phyloP scores from a whole-genome alignment of 805 yeast species.

The Metschnikowia orientalis region DNA sequence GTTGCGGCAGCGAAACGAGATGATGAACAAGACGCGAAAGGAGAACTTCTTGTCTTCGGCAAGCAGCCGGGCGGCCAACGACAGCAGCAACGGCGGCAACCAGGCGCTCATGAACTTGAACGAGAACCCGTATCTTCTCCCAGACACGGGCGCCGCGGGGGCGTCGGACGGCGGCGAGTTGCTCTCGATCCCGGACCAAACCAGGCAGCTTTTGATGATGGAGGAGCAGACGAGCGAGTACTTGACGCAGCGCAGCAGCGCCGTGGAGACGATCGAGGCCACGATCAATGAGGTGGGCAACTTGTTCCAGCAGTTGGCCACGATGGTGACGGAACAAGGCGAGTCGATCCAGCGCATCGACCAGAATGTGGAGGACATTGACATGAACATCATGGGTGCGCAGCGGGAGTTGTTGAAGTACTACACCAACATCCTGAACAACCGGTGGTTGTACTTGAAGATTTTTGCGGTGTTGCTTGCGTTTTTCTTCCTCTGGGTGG shows the following conservation, averaged over 20 bases:
- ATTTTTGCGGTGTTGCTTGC: conserved; percentile 82
- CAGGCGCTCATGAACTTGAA: conserved; percentile 21
- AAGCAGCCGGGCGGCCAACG: conserved; percentile 25
- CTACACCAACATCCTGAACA: conserved; percentile 80
- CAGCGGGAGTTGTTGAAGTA: conserved; percentile 90
- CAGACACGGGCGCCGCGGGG: conserved; percentile 15
- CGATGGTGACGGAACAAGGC: conserved; percentile 97
- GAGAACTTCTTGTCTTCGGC: conserved; percentile 71
- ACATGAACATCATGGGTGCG: conserved; percentile 86
- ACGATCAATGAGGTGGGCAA: conserved; percentile 96
- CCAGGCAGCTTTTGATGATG: conserved; percentile 68
- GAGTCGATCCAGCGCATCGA: conserved; percentile 95
- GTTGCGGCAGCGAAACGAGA: conserved; percentile 77
- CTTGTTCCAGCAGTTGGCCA: conserved; percentile 88
- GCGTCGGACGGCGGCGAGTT: conserved; percentile 37
- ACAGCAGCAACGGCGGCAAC: conserved; percentile 22
- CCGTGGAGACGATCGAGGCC: conserved; percentile 95
- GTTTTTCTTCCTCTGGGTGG: conserved; percentile 73
- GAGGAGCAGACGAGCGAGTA: conserved; percentile 80
- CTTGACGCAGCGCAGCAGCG: conserved; percentile 76
- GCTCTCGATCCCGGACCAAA: conserved; percentile 77
- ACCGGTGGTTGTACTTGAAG: conserved; percentile 87
- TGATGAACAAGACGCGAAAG: conserved; percentile 73
- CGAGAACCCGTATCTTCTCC: conserved; percentile 38
- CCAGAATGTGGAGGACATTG: conserved; percentile 89